Percentiles rank a stretch among this genome's conserved stretches.
phyloP scores from a whole-genome alignment of 2,329 filamentous ascomycete species.

The Paecilomyces sp. region DNA sequence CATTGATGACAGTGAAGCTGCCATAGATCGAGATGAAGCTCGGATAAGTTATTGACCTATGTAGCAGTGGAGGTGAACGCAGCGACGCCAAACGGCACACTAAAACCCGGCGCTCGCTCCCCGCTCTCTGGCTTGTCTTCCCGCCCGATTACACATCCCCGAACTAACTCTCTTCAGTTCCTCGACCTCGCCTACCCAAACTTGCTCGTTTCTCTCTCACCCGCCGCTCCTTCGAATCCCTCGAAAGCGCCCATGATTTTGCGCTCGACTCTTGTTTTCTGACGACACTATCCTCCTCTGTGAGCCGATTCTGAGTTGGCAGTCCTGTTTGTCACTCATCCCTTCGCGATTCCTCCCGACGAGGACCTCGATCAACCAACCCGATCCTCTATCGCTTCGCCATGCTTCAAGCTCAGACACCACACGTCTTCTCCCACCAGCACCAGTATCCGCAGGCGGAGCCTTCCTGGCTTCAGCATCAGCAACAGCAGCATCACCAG shows the following conservation, averaged over 20 bases:
- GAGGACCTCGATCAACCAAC: constrained; percentile 4
- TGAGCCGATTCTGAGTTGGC: background rate
- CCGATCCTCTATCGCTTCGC: constrained; percentile 23
- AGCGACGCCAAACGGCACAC: background rate
- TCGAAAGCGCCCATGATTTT: background rate
- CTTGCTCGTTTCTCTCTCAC: constrained; percentile 18
- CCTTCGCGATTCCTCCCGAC: constrained; percentile 2
- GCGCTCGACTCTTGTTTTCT: background rate
- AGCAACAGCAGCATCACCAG: constrained; percentile 28
- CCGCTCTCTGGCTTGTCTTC: constrained; percentile 1
- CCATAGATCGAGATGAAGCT: background rate
- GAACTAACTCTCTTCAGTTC: constrained; percentile 11
- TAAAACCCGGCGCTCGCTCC: background rate
- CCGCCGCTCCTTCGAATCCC: constrained; percentile 15
- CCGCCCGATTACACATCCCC: constrained; percentile 6
- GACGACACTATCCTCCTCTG: background rate
- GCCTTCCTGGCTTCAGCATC: constrained; percentile 39
- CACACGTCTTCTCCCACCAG: constrained; percentile 57
- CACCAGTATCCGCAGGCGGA: constrained; percentile 45
- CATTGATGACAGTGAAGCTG: background rate
- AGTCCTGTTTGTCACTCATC: background rate
- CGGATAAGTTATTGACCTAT: background rate
- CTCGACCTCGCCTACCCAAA: constrained; percentile 28
- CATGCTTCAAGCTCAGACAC: constrained; percentile 45
- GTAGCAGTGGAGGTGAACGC: background rate